Evolutionary conservation across 192 early-diverging fungal genomes (phyloP), one percentile per base, ranked within the genome.

Genomic region (Coemansia sp.): DNA sequence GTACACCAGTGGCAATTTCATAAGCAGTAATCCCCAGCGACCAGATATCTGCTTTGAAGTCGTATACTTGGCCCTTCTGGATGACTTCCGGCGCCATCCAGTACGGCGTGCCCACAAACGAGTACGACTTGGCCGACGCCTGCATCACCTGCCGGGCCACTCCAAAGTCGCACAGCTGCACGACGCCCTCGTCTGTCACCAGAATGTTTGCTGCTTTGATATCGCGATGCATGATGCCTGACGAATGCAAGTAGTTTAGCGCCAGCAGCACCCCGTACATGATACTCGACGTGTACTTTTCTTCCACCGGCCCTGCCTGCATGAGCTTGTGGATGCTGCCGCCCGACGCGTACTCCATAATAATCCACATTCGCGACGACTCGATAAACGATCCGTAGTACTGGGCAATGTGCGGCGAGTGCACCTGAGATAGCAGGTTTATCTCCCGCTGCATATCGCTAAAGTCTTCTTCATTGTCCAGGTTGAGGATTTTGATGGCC

Each of bases 31-130:
- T 98, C 5, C 97, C 97, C 23, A 99, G 81, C 0, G 94, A 97
- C 97, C 97, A 99, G 32, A 99, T 94, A 68, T 99, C 97, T n/a
- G 90, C 93, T 84, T 94, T 94, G 53, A 81, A 92, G 53, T 94
- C 95, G 61, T 97, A 96, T 5, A 87, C 78, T 60, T 89, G 70
- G 43, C 93, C 92, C 70, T 88, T 83, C 28, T 71, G 80, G 53
- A 91, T 88, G 4, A 91, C 88, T 50, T 93, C 90, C 3, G 90
- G 90, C 6, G 90, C 90, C 88, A 93, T 91, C 88, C 89, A 92
- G 64, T 90, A 89, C 40, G 90, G 89, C 26, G 89, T 90, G 6
- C 97, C 97, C 42, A 98, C 97, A 76, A 99, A 97, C 14, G 94
- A 96, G 54, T 96, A 91, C 17, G 88, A 81, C 63, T 88, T 87